Conservation (phyloP, 495 filamentous ascomycete species). For the Neurospora discreta region DNA sequence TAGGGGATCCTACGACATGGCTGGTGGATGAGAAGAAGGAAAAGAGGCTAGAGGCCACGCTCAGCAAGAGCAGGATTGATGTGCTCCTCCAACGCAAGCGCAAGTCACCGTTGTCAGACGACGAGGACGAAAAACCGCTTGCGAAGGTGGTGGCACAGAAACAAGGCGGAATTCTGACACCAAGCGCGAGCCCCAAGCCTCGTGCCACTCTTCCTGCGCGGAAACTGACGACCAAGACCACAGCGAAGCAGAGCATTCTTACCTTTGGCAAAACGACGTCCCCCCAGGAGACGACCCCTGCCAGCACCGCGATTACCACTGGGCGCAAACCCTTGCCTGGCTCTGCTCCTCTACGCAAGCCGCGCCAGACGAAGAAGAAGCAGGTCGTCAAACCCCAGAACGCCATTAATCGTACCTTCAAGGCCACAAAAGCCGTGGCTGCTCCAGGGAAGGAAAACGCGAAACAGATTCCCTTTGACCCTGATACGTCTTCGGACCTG, state of each 20-base stretch:
- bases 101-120: constrained; percentile 13
- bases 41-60: constrained; percentile 14
- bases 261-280: constrained; percentile 8
- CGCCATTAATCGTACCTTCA: constrained; percentile 30
- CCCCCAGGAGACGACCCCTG: constrained; percentile 8
- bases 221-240: constrained; percentile 17
- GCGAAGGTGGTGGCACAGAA: constrained; percentile 11
- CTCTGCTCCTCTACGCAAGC: constrained; percentile 18
- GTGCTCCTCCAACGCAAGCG: constrained; percentile 27
- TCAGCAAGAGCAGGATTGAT: constrained; percentile 27
- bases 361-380: constrained; percentile 28
- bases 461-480: constrained; percentile 6
- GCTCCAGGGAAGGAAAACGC: constrained; percentile 7
- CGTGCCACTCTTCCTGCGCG: constrained; percentile 33
- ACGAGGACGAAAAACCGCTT: constrained; percentile 9
- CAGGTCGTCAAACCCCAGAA: constrained; percentile 19
- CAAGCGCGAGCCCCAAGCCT: constrained; percentile 45
- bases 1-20: constrained; percentile 23
- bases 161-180: constrained; percentile 48
- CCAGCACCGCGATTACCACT: neutral
- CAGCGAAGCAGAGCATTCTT: constrained; percentile 31
- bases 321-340: constrained; percentile 13
- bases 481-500: constrained; percentile 8
- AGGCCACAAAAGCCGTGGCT: constrained; percentile 25
- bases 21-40: constrained; percentile 32